phyloP scores from a whole-genome alignment of 2,329 filamentous ascomycete genomes.

The Aureobasidium namibiae region DNA sequence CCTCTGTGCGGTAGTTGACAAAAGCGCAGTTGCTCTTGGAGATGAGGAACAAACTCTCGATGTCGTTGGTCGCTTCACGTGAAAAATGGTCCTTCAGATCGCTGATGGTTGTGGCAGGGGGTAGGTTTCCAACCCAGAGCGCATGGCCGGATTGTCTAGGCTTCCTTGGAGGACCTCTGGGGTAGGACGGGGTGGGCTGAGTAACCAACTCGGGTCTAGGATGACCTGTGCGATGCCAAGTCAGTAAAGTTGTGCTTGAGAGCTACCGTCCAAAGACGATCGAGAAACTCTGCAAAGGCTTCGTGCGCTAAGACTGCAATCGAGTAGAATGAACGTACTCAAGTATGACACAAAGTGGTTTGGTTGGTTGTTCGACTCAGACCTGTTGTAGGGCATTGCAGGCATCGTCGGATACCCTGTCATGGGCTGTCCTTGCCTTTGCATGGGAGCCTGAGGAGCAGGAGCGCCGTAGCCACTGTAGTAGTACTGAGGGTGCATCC shows the following conservation, averaged over 20 bases:
- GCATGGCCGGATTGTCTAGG: slow-evolving; percentile 71
- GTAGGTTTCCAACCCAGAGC: slow-evolving; percentile 92
- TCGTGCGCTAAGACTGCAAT: too few species aligned
- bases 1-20: slow-evolving; percentile 83
- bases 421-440: background rate
- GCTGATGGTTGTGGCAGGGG: slow-evolving; percentile 71
- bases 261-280: background rate
- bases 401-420: background rate
- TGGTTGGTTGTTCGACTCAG: background rate
- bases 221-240: background rate
- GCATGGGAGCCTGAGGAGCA: background rate
- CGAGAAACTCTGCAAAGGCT: too few species aligned
- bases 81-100: slow-evolving; percentile 88
- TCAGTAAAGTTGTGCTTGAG: background rate
- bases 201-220: background rate
- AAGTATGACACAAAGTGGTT: background rate
- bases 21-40: slow-evolving; percentile 97
- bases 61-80: slow-evolving; percentile 60
- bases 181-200: slow-evolving; percentile 28
- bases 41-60: slow-evolving; percentile 88
- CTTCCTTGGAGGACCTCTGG: slow-evolving; percentile 57
- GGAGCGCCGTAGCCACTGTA: background rate
- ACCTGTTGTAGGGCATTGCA: background rate
- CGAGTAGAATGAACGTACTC: background rate
- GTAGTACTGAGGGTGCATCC: background rate